Percentiles rank a stretch among this genome's conserved stretches.
Evolutionary conservation across 2,329 filamentous ascomycete genomes (phyloP).

Genomic region (Daldinia sp.): DNA sequence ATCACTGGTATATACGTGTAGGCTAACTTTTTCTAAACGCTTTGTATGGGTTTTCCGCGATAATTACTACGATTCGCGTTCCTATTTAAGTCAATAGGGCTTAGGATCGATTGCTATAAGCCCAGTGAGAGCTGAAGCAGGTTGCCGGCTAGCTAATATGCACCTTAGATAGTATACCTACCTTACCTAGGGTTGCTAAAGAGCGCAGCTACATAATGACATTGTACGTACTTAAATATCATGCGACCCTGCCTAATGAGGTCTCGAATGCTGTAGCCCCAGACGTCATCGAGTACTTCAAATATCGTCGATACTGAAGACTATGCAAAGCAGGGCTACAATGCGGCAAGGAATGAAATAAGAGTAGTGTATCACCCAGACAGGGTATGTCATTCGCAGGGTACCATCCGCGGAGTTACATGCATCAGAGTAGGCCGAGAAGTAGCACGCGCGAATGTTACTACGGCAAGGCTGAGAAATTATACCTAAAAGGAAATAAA

Average conservation of each 20-base stretch:
- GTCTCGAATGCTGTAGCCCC: too few species aligned
- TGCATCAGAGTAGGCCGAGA: constrained; percentile 2
- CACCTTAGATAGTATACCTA: not conserved
- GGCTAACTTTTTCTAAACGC: too few species aligned
- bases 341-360: not conserved
- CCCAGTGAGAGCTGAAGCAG: not conserved
- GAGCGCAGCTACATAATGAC: not conserved
- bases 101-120: not conserved
- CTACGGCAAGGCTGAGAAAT: constrained; percentile 27
- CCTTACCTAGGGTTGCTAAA: not conserved
- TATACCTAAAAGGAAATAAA: not conserved
- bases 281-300: not conserved
- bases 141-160: not conserved
- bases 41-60: too few species aligned
- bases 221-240: not conserved
- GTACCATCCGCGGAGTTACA: constrained; percentile 24
- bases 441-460: constrained; percentile 20
- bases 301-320: not conserved
- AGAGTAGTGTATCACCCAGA: constrained; percentile 16
- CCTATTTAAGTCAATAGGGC: not conserved
- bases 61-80: not conserved
- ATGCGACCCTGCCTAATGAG: not conserved
- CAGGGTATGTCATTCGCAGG: constrained; percentile 21
- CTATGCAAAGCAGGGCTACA: not conserved
- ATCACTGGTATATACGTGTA: too few species aligned